phyloP scores from a whole-genome alignment of 1,284 basidiomycete genomes.

The Ceratobasidium sp. region DNA sequence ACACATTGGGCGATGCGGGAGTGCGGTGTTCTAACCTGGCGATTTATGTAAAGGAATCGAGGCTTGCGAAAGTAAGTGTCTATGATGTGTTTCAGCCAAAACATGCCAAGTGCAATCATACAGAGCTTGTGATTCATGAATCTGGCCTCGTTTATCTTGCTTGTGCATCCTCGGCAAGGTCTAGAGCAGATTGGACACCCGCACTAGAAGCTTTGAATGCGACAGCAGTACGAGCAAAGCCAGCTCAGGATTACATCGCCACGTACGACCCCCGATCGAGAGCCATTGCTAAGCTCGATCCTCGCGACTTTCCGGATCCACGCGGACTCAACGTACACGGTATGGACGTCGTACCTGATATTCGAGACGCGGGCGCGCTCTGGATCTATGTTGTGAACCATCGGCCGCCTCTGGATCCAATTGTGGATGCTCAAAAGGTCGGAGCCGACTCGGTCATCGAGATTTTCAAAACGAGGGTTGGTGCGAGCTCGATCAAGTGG shows the following conservation, averaged over 20 bases:
- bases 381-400: slow-evolving; percentile 76
- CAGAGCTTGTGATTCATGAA: slow-evolving; percentile 24
- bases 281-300: slow-evolving; percentile 56
- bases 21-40: neutral
- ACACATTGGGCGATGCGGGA: neutral
- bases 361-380: slow-evolving; percentile 58
- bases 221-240: neutral
- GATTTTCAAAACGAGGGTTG: slow-evolving; percentile 65
- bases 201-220: slow-evolving; percentile 10
- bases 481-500: slow-evolving; percentile 58
- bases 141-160: slow-evolving; percentile 28
- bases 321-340: slow-evolving; percentile 69
- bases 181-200: slow-evolving; percentile 15
- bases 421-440: slow-evolving; percentile 51
- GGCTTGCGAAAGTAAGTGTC: slow-evolving; percentile 69
- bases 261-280: slow-evolving; percentile 61
- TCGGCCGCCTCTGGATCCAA: slow-evolving; percentile 55
- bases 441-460: slow-evolving; percentile 79
- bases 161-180: slow-evolving; percentile 16
- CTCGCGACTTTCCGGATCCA: slow-evolving; percentile 52
- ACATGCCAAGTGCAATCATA: slow-evolving; percentile 8
- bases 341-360: slow-evolving; percentile 72
- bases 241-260: slow-evolving; percentile 63
- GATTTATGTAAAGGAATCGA: slow-evolving; percentile 55
- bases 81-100: neutral